Evolutionary conservation across 163 green algal species (phyloP).

Genomic region (Scenedesmus sp.): DNA sequence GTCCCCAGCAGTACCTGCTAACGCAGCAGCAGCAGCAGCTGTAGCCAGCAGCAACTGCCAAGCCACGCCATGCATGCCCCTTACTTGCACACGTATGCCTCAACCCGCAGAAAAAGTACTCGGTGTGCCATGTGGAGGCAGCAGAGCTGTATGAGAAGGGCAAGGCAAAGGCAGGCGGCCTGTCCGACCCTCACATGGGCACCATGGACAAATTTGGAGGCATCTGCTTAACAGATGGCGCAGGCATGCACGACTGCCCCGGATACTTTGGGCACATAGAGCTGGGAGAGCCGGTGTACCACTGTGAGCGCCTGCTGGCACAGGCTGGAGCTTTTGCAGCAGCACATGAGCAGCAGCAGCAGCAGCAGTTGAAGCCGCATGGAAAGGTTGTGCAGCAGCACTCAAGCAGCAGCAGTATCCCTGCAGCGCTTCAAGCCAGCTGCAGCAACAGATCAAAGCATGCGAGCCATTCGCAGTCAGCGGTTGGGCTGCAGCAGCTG

Average conservation of each 20-base stretch:
- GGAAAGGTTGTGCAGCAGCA: neutral
- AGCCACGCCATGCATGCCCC: neutral
- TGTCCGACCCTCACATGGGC: slow-evolving; percentile 95
- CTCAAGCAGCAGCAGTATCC: neutral
- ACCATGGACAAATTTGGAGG: slow-evolving; percentile 90
- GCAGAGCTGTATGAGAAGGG: slow-evolving; percentile 94
- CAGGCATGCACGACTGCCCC: slow-evolving; percentile 89
- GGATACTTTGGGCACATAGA: slow-evolving; percentile 98
- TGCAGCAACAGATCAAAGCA: neutral
- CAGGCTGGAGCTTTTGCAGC: neutral
- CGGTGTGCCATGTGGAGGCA: slow-evolving; percentile 94
- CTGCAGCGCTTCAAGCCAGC: neutral
- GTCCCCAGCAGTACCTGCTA: slow-evolving; percentile 33
- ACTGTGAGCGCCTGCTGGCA: slow-evolving; percentile 67
- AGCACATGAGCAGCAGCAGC: neutral
- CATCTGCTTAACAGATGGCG: slow-evolving; percentile 93
- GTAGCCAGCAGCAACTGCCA: neutral
- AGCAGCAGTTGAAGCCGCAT: neutral
- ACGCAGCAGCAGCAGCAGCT: neutral
- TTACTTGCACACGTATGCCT: neutral
- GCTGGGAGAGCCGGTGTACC: slow-evolving; percentile 96
- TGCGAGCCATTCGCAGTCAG: no score
- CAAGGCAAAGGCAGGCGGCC: slow-evolving; percentile 86
- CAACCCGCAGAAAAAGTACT: slow-evolving; percentile 89
- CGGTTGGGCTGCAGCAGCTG: neutral